Conservation (phyloP, 2,329 filamentous ascomycete genomes). For the Emmonsiellopsis sp. region DNA sequence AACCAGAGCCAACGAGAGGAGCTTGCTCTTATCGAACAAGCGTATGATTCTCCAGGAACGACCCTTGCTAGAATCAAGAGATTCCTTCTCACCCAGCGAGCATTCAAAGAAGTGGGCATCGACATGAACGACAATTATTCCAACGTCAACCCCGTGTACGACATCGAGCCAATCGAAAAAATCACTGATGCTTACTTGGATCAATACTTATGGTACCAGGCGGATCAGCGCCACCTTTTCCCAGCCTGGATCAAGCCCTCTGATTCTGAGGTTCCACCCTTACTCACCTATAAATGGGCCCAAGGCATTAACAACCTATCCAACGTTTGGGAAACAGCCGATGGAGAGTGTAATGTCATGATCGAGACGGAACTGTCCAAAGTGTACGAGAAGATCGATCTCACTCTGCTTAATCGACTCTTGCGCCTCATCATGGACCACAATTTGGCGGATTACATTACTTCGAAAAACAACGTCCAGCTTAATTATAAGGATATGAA, state of each 20-base stretch:
- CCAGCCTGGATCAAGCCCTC: slow-evolving; percentile 99
- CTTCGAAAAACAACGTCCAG: slow-evolving; percentile 98
- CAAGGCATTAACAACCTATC: slow-evolving; percentile 98
- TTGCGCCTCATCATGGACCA: slow-evolving; percentile 97
- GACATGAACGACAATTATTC: slow-evolving; percentile 99
- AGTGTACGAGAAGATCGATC: slow-evolving; percentile 97
- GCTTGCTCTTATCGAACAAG: slow-evolving; percentile 91
- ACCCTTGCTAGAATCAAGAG: slow-evolving; percentile 95
- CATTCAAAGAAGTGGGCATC: slow-evolving; percentile 98
- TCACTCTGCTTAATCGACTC: slow-evolving; percentile 88
- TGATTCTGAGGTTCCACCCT: slow-evolving; percentile 90
- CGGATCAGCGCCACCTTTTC: slow-evolving; percentile 93
- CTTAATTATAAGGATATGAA: slow-evolving; percentile 99
- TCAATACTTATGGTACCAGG: slow-evolving; percentile 98
- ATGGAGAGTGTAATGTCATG: slow-evolving; percentile 97
- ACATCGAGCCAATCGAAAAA: slow-evolving; percentile 98
- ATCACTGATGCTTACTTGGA: slow-evolving; percentile 98
- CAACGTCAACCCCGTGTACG: slow-evolving; percentile 97
- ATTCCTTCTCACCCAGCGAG: slow-evolving; percentile 90
- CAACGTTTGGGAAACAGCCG: slow-evolving; percentile 85
- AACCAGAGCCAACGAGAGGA: slow-evolving; percentile 98
- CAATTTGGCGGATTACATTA: slow-evolving; percentile 98
- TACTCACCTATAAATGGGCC: slow-evolving; percentile 97
- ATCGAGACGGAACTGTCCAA: slow-evolving; percentile 98
- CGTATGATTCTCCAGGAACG: slow-evolving; percentile 94